Evolutionary conservation across 345 rosid species (phyloP).

Genomic region (Boechera retrofracta): DNA sequence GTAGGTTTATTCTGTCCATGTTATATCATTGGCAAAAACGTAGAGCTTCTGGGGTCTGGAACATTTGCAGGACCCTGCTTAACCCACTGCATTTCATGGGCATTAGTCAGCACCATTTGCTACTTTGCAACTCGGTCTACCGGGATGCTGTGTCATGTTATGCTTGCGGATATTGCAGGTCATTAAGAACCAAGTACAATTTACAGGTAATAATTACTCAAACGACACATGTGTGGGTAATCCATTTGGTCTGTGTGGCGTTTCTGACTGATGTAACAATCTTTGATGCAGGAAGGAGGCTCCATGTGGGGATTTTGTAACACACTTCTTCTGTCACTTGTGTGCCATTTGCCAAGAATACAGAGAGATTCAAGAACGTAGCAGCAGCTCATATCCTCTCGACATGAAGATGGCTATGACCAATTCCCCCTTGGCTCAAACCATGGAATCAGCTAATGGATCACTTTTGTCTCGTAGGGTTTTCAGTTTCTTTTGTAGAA

Average conservation of each 20-base stretch:
- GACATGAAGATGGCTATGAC: slow-evolving; percentile 59
- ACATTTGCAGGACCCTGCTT: slow-evolving; percentile 78
- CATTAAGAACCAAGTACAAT: slow-evolving; percentile 60
- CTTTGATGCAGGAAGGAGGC: slow-evolving; percentile 86
- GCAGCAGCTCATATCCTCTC: slow-evolving; percentile 43
- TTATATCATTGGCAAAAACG: slow-evolving; percentile 82
- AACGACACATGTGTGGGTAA: not conserved
- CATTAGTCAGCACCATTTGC: slow-evolving; percentile 64
- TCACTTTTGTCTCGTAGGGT: slow-evolving; percentile 2
- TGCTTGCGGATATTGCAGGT: slow-evolving; percentile 1
- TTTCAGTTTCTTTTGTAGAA: slow-evolving; percentile 6
- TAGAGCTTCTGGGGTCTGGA: slow-evolving; percentile 87
- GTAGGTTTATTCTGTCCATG: slow-evolving; percentile 86
- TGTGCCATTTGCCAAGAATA: slow-evolving; percentile 95
- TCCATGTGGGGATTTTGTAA: slow-evolving; percentile 78
- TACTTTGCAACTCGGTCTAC: slow-evolving; percentile 47
- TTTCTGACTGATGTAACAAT: slow-evolving; percentile 11
- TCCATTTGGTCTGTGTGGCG: not conserved
- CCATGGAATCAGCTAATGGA: slow-evolving; percentile 54
- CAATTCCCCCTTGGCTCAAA: slow-evolving; percentile 42
- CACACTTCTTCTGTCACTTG: slow-evolving; percentile 90
- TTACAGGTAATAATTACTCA: slow-evolving; percentile 60
- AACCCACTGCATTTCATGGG: slow-evolving; percentile 79
- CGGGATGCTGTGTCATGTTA: slow-evolving; percentile 6
- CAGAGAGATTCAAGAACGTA: slow-evolving; percentile 73